Evolutionary conservation across 2,329 filamentous ascomycete genomes (phyloP).

Genomic region (Colletotrichum echinochloae): DNA sequence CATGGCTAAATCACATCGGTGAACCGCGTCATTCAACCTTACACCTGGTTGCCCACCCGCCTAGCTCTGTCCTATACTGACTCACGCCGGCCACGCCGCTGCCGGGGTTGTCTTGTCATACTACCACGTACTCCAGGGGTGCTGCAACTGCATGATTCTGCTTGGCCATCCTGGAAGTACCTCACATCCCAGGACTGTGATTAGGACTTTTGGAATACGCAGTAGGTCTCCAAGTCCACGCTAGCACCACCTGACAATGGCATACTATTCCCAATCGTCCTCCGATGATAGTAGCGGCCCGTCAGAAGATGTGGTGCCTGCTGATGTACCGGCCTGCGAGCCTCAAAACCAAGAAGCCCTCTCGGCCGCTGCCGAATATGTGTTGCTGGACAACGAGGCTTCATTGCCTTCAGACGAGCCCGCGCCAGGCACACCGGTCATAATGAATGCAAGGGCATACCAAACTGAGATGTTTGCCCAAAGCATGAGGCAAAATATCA

Average conservation of each 20-base stretch:
- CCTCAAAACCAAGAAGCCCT: constrained; percentile 26
- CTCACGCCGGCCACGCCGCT: constrained; percentile 29
- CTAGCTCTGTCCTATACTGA: constrained; percentile 9
- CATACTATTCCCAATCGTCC: constrained; percentile 16
- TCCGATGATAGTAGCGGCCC: constrained; percentile 11
- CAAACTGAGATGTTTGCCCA: constrained; percentile 81
- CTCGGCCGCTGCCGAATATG: constrained; percentile 25
- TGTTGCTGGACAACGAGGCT: constrained; percentile 34
- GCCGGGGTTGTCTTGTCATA: constrained; percentile 7
- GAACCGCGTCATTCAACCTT: constrained; percentile 37
- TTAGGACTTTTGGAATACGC: neutral
- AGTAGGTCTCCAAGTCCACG: constrained; percentile 1
- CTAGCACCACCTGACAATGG: constrained; percentile 23
- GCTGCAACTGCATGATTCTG: constrained; percentile 8
- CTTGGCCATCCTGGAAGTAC: constrained; percentile 13
- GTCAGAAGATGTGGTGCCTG: constrained; percentile 18
- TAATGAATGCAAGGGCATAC: constrained; percentile 69
- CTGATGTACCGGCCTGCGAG: constrained; percentile 5
- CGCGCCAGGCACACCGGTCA: constrained; percentile 34
- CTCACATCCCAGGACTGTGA: constrained; percentile 12
- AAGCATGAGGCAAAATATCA: constrained; percentile 76
- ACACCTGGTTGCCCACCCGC: neutral
- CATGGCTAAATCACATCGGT: constrained; percentile 17
- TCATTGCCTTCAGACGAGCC: constrained; percentile 20
- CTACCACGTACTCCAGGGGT: neutral